Base-by-base conservation (phyloP, 164 flowering plant species). In the Stephania cephalantha region DNA sequence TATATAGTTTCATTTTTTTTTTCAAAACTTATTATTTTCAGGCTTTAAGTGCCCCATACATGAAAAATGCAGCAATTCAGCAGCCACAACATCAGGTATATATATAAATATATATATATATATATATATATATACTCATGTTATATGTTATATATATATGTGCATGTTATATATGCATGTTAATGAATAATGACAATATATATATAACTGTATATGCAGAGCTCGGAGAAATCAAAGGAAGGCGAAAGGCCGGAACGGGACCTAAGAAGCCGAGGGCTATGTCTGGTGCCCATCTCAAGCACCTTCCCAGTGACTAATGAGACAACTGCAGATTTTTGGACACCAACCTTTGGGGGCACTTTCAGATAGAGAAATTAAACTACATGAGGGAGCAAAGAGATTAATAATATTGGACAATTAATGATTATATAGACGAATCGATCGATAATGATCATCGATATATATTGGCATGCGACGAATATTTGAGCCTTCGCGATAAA, bases 321-420 rank as follows among this genome's bases (percentile, higher is more conserved):
- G 71, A 83, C 85, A 3, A 70, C 89, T 1, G 85, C 87, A 44
- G 96, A 91, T 81, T 87, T 85, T 76, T 91, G 89, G 93, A 87
- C 87, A 3, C 93, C 96, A 6, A 87, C 91, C 35, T 90, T 86
- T 66, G 96, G 92, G 71, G 93, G 90, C 79, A 83, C 88, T 20
- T 88, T 76, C 85, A 83, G 92, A 75, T 90, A 87, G 83, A 82
- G 46, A 35, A 18, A 7, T 25, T 25, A 25, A 35, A 69, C 17
- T 35, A 18, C n/a, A 63, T 64, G 20, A n/a, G n/a, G 68, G 68
- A 9, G 3, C 25, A 7, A 17, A 7, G n/a, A 63, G 3, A 63
- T 63, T 20, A 35, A 35, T 35, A 35, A 35, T 35, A 35, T 35
- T 35, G 42, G 42, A 35, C 42, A 35, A 35, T 35, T 35, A 35